These are phyloP conservation scores for Fusarium pininemorale DNA, from an alignment of 2,329 filamentous ascomycete species.

Conservation along the genomic window DNA sequence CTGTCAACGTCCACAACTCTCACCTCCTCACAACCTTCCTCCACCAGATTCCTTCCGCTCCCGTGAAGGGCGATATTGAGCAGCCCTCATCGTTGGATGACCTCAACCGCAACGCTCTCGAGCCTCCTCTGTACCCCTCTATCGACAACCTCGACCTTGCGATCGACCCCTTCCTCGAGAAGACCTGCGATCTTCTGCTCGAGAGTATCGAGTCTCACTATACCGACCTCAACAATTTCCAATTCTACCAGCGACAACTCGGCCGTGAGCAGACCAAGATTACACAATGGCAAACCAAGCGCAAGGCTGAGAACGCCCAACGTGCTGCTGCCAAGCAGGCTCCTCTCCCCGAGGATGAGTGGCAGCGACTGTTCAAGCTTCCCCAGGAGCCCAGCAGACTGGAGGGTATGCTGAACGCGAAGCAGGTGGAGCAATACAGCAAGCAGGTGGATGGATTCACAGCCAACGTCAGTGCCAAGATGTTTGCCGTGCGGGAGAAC, in stretches of 20 bases:
- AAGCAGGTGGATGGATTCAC: conserved; percentile 97
- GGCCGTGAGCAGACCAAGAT: conserved; percentile 97
- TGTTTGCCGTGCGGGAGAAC: conserved; percentile 91
- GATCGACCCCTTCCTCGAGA: conserved; percentile 97
- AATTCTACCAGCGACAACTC: conserved; percentile 92
- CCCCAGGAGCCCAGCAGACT: conserved; percentile 92
- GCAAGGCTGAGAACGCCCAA: conserved; percentile 92
- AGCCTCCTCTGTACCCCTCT: conserved; percentile 81
- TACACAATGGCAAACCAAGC: conserved; percentile 93
- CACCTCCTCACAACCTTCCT: conserved; percentile 95
- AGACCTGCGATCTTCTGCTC: conserved; percentile 94
- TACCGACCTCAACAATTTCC: conserved; percentile 99
- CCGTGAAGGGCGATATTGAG: conserved; percentile 70
- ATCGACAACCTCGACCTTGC: conserved; percentile 89
- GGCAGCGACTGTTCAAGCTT: conserved; percentile 97
- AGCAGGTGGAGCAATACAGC: conserved; percentile 97
- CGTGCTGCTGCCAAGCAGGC: conserved; percentile 87
- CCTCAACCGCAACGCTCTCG: conserved; percentile 71
- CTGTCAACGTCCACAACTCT: conserved; percentile 92
- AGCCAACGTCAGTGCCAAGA: conserved; percentile 90
- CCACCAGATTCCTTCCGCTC: conserved; percentile 83
- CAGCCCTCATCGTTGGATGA: conserved; percentile 83
- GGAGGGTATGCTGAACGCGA: conserved; percentile 92
- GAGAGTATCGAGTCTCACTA: conserved; percentile 98
- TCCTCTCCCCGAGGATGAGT: conserved; percentile 93